Evolutionary conservation across 202 grass and related monocot species (phyloP), one percentile per base, ranked within the genome.

Genomic region (Tripidium arundinaceum): DNA sequence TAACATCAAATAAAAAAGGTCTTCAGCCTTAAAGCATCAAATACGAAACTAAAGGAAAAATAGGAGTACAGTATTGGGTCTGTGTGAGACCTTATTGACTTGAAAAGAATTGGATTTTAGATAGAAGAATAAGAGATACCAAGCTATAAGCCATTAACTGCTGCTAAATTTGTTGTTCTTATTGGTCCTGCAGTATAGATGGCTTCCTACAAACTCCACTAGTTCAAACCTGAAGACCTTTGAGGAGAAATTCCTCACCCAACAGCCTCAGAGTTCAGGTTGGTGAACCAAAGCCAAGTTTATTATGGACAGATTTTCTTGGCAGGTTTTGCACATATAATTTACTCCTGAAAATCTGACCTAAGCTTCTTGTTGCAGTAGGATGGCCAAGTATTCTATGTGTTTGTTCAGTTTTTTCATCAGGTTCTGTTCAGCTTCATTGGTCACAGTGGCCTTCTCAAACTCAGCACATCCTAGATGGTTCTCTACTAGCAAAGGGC

Each of bases 401-500:
- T 2, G 83, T 99, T 77, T 99, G 96, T 75, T 99, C 96, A 62
- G 96, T 99, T 73, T 95, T 99, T 87, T 99, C 92, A 78, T 99
- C 96, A 57, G 96, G 96, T 62, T 95, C 96, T 86, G 86, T 99
- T 67, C 96, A 99, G 78, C 96, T 99, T 81, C 92, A 99, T 80
- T 99, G 96, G 96, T 88, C 88, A 74, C 90, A 93, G 46, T 95
- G 88, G 88, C 96, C 92, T 75, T 77, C 88, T 75, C 83, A 83
- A 93, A 89, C 64, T 88, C 82, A 80, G 67, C 85, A 82, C 84
- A 74, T 19, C 75, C 88, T 84, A 85, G 80, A 95, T 99, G 96
- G 96, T 99, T 99, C 82, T 95, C 86, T 70, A 99, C 96, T 19
- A 99, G 90, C 80, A 99, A 99, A 89, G 96, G 92, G 36, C 88